Percentiles rank a stretch among this genome's conserved stretches.
phyloP scores from a whole-genome alignment of 352 stramenopile species.

The Elongisporangium anandrum region DNA sequence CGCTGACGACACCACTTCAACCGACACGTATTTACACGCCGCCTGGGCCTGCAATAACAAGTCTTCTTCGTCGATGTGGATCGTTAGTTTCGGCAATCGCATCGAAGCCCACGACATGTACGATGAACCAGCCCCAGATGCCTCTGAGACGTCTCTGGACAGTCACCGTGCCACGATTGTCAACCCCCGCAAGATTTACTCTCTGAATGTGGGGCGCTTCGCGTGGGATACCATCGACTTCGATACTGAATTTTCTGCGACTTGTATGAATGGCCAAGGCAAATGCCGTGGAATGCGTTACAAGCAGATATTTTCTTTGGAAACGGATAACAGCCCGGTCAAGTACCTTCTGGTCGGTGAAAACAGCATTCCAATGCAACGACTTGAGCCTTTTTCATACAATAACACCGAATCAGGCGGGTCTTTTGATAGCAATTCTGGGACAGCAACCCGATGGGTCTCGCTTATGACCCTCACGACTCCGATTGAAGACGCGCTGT shows the following conservation, averaged over 20 bases:
- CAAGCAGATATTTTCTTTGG: slow-evolving; percentile 7
- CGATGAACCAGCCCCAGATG: not conserved
- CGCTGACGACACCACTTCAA: not conserved
- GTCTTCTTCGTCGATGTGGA: slow-evolving; percentile 35
- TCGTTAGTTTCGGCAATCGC: slow-evolving; percentile 36
- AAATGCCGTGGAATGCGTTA: slow-evolving; percentile 33
- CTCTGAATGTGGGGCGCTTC: slow-evolving; percentile 37
- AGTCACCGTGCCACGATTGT: slow-evolving; percentile 6
- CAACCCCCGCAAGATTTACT: slow-evolving; percentile 39
- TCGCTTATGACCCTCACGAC: slow-evolving; percentile 30
- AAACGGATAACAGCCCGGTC: not conserved
- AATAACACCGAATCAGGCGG: not conserved
- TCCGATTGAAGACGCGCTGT: slow-evolving; percentile 9
- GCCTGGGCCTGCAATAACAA: slow-evolving; percentile 16
- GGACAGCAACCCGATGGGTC: slow-evolving; percentile 29
- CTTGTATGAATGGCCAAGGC: slow-evolving; percentile 10
- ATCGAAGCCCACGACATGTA: slow-evolving; percentile 33
- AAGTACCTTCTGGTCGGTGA: slow-evolving; percentile 29
- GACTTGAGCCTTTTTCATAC: slow-evolving; percentile 23
- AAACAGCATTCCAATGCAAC: slow-evolving; percentile 23
- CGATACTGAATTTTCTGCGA: slow-evolving; percentile 27
- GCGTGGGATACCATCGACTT: slow-evolving; percentile 34
- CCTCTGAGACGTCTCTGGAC: slow-evolving; percentile 9
- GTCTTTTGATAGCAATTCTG: slow-evolving; percentile 1
- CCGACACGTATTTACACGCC: not conserved